These are phyloP conservation scores for Acanthamoeba triangularis DNA, from an alignment of 208 protist genomes.

Conservation along the genomic window DNA sequence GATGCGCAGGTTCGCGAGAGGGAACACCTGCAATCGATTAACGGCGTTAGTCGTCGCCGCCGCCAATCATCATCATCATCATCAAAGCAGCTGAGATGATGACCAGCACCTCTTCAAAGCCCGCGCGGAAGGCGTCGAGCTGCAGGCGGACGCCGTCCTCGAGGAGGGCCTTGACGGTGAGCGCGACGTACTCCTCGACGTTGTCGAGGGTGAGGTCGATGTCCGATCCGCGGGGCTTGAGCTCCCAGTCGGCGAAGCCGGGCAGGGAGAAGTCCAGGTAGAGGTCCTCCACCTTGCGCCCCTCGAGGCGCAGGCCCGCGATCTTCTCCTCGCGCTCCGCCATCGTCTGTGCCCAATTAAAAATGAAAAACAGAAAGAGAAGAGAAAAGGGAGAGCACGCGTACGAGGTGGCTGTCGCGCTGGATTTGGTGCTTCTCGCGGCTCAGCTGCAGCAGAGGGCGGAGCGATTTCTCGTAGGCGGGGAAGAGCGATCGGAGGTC, in stretches of 20 bases:
- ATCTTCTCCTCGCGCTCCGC: neutral
- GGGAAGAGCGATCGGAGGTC: constrained; percentile 85
- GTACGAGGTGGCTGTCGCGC: constrained; percentile 5
- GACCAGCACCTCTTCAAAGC: constrained; percentile 78
- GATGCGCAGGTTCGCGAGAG: constrained; percentile 75
- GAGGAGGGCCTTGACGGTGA: constrained; percentile 79
- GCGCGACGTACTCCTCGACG: constrained; percentile 83
- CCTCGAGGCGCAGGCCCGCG: neutral
- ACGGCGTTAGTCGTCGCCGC: no score
- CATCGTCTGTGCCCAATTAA: neutral
- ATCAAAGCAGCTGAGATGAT: no score
- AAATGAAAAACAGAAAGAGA: neutral
- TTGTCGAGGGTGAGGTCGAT: constrained; percentile 82
- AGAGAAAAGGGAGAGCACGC: neutral
- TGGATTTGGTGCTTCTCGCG: constrained; percentile 76
- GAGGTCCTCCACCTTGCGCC: constrained; percentile 76
- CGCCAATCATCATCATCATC: no score
- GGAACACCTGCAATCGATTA: constrained; percentile 59
- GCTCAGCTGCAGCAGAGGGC: constrained; percentile 78
- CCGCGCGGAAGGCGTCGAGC: constrained; percentile 82
- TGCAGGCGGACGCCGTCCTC: constrained; percentile 77
- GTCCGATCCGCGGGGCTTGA: constrained; percentile 76
- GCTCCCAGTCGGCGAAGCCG: constrained; percentile 78
- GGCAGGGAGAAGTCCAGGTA: constrained; percentile 88
- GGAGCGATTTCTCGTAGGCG: constrained; percentile 73